Conservation (phyloP, 768 basidiomycete species). For the Amylocystis lapponica region DNA sequence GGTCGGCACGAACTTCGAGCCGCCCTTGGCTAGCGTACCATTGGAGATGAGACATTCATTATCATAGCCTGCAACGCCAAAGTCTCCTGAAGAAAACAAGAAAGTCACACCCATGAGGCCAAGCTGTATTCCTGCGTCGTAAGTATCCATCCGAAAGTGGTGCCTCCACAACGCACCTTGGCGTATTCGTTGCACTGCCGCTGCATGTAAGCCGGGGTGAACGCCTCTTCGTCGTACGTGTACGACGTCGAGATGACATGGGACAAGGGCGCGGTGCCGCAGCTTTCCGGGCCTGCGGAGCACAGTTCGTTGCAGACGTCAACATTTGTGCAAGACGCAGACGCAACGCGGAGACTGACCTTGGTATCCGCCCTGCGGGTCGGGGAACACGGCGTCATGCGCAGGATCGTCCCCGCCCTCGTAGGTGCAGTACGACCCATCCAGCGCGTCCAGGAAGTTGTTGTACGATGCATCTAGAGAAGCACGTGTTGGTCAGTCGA, state of each 20-base stretch:
- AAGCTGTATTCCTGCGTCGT: no score
- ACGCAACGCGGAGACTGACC: conserved; percentile 20
- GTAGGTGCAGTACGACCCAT: conserved; percentile 36
- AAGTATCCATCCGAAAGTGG: no score
- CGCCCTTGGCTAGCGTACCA: conserved; percentile 7
- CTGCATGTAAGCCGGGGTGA: conserved; percentile 26
- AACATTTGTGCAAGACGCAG: conserved; percentile 18
- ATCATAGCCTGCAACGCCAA: conserved; percentile 34
- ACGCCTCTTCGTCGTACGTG: conserved; percentile 26
- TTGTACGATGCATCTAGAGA: conserved; percentile 35
- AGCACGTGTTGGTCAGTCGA: no score
- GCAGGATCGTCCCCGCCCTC: conserved; percentile 37
- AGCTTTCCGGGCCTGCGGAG: conserved; percentile 11
- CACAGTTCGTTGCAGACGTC: background rate
- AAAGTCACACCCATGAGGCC: conserved; percentile 29
- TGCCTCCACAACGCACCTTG: conserved; percentile 25
- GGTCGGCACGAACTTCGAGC: conserved; percentile 19
- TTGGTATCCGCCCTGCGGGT: conserved; percentile 29
- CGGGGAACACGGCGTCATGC: conserved; percentile 38
- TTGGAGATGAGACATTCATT: conserved; percentile 25
- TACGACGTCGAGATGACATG: conserved; percentile 38
- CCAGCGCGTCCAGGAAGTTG: conserved; percentile 41
- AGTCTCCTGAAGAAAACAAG: conserved; percentile 38
- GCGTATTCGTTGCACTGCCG: conserved; percentile 40
- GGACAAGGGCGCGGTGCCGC: conserved; percentile 28